A percentile compares a stretch with the other conserved stretches of the same genome.
phyloP scores from a whole-genome alignment of 441 rosid species.

The Erodium chrysanthum region DNA sequence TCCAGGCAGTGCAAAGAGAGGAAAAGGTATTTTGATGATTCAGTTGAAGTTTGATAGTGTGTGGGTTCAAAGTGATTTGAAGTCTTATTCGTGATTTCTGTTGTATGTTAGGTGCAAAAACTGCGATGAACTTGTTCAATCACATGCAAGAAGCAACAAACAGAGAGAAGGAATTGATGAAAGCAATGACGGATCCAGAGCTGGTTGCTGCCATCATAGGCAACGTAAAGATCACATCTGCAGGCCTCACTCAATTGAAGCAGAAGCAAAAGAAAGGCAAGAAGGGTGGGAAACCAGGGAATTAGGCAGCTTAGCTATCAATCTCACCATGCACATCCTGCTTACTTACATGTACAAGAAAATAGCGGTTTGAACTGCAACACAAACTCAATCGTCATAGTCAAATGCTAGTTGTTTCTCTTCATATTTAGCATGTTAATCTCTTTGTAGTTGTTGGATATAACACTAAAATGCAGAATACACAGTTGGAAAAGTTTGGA shows the following conservation, averaged over 20 bases:
- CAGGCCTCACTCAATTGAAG: slow-evolving; percentile 85
- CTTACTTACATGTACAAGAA: neutral
- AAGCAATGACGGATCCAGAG: slow-evolving; percentile 89
- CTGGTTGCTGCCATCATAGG: slow-evolving; percentile 83
- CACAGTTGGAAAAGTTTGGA: neutral
- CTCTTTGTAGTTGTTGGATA: neutral
- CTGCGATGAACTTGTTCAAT: slow-evolving; percentile 77
- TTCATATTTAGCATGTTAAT: too few species aligned
- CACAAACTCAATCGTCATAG: too few species aligned
- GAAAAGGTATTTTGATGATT: slow-evolving; percentile 48
- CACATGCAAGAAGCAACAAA: slow-evolving; percentile 67
- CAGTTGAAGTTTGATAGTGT: neutral
- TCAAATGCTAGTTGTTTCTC: too few species aligned
- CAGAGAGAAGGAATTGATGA: slow-evolving; percentile 94
- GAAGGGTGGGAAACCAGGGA: slow-evolving; percentile 42
- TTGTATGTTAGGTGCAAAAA: slow-evolving; percentile 65
- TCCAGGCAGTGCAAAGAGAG: slow-evolving; percentile 86
- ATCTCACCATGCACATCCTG: neutral
- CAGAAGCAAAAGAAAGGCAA: slow-evolving; percentile 93
- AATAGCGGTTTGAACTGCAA: too few species aligned
- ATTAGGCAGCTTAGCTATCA: slow-evolving; percentile 10
- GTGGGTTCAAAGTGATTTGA: neutral
- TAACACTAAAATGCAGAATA: neutral
- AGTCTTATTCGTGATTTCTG: neutral
- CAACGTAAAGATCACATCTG: slow-evolving; percentile 76